Conservation (phyloP, 176 grass and related monocot genomes). For the Sorghum bicolor region Sorghum_bicolor_NCBIv3 NC_012872.2:62444001-62444500, state of each 20-base stretch:
- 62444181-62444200: slow-evolving; percentile 75
- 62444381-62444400: slow-evolving; percentile 31
- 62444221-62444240: slow-evolving; percentile 61
- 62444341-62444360: slow-evolving; percentile 1
- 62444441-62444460: neutral
- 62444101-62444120: slow-evolving; percentile 38
- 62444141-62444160: slow-evolving; percentile 83
- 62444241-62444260: slow-evolving; percentile 43
- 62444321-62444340: slow-evolving; percentile 4
- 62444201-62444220: slow-evolving; percentile 59
- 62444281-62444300: slow-evolving; percentile 17
- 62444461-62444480: neutral
- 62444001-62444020: neutral
- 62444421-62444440: slow-evolving; percentile 48
- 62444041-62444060: neutral
- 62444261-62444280: slow-evolving; percentile 44
- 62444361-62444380: slow-evolving; percentile 28
- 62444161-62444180: slow-evolving; percentile 81
- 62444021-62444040: neutral
- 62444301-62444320: slow-evolving; percentile 1
- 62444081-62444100: neutral
- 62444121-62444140: slow-evolving; percentile 82
- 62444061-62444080: neutral
- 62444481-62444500: neutral
- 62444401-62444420: slow-evolving; percentile 42